Evolutionary conservation across 2,329 filamentous ascomycete genomes (phyloP), one percentile per base, ranked within the genome.

Genomic region (Onygena corvina): DNA sequence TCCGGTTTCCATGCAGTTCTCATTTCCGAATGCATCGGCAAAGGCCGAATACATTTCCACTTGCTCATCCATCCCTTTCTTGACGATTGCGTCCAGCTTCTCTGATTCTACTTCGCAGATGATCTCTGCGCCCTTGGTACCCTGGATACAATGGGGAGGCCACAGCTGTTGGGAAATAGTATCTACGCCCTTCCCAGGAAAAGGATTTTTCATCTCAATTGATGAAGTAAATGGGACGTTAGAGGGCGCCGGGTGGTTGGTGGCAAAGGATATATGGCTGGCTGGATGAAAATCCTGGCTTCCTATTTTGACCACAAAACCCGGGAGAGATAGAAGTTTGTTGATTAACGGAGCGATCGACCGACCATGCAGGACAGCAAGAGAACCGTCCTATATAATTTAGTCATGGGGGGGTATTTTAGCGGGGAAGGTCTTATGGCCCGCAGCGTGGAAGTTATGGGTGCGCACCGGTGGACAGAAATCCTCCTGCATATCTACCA

Each of bases 1-100:
- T 25, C 56, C 56, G 12, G 60, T 60, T 45, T 60, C 57, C 11
- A 57, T 57, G 47, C 62, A 59, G 53, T 67, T 65, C 46, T 58
- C 52, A 49, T 73, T 73, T 33, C 67, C 67, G 58, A 95, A 90
- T 0, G 86, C 84, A 61, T 89, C 85, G 53, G 83, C 82, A 59
- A 98, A 96, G 0, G 83, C 88, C 53, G 84, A 90, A 68, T 95
- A 96, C 84, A 95, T 94, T 67, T 98, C 92, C 1, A 94, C 77
- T 38, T 76, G 71, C 38, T 72, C 64, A 61, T 87, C 75, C 61
- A 73, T 76, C 8, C 92, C 92, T 70, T 98, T 98, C 57, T 84
- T 76, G 11, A 95, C 68, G 23, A 87, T 70, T 30, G 67, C 58
- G 57, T 90, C 75, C n/a, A 94, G 57, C 12, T 71, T 73, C 5